Evolutionary conservation across 306 rosid species (phyloP), one percentile per base, ranked within the genome.

Genomic region (Acacia melanoxylon): DNA sequence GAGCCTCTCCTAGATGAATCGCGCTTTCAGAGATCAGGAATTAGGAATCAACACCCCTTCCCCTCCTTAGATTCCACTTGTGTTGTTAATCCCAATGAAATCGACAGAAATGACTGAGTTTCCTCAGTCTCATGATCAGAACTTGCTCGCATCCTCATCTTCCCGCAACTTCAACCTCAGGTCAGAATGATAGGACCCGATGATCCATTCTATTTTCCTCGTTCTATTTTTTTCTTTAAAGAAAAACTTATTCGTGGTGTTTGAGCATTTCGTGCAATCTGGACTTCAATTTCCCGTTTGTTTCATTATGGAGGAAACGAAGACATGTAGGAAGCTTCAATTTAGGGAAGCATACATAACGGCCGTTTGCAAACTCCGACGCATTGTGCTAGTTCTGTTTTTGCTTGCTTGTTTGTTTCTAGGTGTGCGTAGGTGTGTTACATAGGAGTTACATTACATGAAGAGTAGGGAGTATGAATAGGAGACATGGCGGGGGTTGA

Each of bases 61-160:
- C 63, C 66, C 62, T 76, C 16, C 78, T 65, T 62, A 41, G 78
- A 69, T 54, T 88, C 59, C 62, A 11, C 73, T 72, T 24, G 27
- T 44, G 16, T 40, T 42, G 52, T 72, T 12, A 49, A 68, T 51
- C 65, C 42, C 66, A 52, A 82, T 63, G 82, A 71, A 82, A 44
- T 65, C 72, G 44, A 49, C 68, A 69, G 81, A 58, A 72, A 83
- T 73, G 77, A 31, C 63, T 62, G 86, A 49, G 42, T 76, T 72
- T 29, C 85, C 88, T 19, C 77, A 46, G 7, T 77, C 74, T 24
- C 79, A 45, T 45, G 88, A 88, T 72, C 90, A 66, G 72, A 52
- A 72, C 73, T 75, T 72, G 25, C 37, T 73, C 44, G 56, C 83
- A 37, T 66, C 86, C 15, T 72, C 86, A 52, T 83, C 88, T 68